Percentiles rank a stretch among this genome's conserved stretches.
Conservation (phyloP, 306 rosid species). For the Arachis stenosperma region DNA sequence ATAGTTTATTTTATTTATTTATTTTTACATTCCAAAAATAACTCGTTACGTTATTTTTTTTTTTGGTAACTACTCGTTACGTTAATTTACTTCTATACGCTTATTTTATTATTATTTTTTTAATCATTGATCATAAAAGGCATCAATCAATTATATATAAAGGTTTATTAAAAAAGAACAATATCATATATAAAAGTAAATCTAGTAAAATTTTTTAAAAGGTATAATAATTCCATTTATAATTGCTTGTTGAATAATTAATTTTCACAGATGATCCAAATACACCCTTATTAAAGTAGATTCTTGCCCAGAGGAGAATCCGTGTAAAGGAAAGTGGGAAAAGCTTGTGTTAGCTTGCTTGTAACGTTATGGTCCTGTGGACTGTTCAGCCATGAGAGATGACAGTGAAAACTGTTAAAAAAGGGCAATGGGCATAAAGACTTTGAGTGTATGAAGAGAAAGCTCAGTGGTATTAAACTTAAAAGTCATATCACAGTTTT, state of each 20-base stretch:
- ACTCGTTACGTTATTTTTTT: too few species aligned
- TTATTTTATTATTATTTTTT: too few species aligned
- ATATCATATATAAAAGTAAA: background rate
- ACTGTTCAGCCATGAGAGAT: constrained; percentile 24
- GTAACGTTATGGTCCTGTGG: background rate
- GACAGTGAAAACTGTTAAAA: constrained; percentile 37
- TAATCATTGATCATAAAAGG: too few species aligned
- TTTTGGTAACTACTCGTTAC: too few species aligned
- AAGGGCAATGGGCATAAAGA: constrained; percentile 34
- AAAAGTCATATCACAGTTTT: background rate
- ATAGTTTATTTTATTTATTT: too few species aligned
- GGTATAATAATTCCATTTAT: background rate
- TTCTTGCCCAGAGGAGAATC: constrained; percentile 31
- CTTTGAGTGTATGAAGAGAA: constrained; percentile 43
- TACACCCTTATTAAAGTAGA: background rate
- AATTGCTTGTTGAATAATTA: background rate
- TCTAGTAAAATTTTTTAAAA: background rate
- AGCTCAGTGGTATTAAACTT: constrained; percentile 17
- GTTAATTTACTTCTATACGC: too few species aligned
- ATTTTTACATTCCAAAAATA: too few species aligned
- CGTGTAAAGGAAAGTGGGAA: constrained; percentile 33
- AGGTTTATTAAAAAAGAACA: too few species aligned
- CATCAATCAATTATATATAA: too few species aligned
- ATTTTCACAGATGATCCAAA: background rate
- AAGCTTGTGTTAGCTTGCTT: constrained; percentile 13